Conservation (phyloP, 108 stramenopile species). For the Skeletonema potamos region DNA sequence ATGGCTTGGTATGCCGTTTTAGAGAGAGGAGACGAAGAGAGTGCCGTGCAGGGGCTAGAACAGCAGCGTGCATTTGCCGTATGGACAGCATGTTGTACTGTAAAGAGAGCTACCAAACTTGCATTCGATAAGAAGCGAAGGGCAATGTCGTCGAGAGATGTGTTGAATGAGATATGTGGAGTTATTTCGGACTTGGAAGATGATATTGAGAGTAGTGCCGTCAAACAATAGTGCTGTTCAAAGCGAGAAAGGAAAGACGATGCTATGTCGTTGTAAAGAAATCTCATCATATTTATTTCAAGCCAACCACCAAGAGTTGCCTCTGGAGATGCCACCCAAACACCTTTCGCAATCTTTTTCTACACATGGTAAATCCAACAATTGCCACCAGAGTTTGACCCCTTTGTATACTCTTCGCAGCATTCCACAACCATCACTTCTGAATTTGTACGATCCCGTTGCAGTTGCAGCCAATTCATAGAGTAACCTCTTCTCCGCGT, state of each 20-base stretch:
- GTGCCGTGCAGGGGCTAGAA: not conserved
- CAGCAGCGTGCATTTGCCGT: constrained; percentile 42
- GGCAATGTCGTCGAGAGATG: constrained; percentile 88
- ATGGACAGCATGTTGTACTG: constrained; percentile 78
- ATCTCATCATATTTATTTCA: not conserved
- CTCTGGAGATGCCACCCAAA: not conserved
- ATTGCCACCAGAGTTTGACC: not conserved
- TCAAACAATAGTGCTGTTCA: too few species aligned
- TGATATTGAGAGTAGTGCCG: not conserved
- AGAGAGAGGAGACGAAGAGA: constrained; percentile 6
- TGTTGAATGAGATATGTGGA: constrained; percentile 65
- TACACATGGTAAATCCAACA: not conserved
- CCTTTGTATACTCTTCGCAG: not conserved
- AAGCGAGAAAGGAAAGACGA: not conserved
- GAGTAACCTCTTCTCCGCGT: not conserved
- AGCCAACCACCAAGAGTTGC: not conserved
- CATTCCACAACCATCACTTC: not conserved
- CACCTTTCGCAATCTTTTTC: not conserved
- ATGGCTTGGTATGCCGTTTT: constrained; percentile 78
- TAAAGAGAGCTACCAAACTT: constrained; percentile 66
- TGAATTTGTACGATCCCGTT: not conserved
- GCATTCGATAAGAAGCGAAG: constrained; percentile 76
- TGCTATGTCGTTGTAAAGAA: not conserved
- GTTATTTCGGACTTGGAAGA: constrained; percentile 65
- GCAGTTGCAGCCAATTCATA: not conserved